Evolutionary conservation across 2,329 filamentous ascomycete genomes (phyloP).

Genomic region (Colletotrichum theobromicola): DNA sequence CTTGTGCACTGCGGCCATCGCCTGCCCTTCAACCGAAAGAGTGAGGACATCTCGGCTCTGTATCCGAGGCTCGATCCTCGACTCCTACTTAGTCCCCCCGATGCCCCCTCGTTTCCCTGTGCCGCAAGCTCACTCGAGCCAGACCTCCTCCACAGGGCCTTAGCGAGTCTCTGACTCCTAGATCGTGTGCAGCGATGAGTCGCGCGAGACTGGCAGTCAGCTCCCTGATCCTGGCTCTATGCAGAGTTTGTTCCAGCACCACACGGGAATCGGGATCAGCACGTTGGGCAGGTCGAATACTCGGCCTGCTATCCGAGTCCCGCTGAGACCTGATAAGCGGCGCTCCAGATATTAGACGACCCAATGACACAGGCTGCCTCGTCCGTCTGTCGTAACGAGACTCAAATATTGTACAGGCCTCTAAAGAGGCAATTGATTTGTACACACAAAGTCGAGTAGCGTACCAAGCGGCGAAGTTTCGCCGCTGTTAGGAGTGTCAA

Average conservation of each 20-base stretch:
- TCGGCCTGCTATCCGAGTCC: constrained; percentile 12
- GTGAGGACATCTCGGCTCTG: not conserved
- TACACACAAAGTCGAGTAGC: not conserved
- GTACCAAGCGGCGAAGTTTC: not conserved
- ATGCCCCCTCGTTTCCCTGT: not conserved
- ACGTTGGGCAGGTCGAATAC: constrained; percentile 2
- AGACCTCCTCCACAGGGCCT: not conserved
- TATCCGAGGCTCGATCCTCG: not conserved
- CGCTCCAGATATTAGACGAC: constrained; percentile 1
- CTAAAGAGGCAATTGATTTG: not conserved
- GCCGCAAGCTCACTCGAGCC: not conserved
- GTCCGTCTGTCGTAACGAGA: not conserved
- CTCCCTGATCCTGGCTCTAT: constrained; percentile 9
- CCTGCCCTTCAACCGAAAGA: not conserved
- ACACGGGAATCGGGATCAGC: constrained; percentile 1
- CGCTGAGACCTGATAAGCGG: constrained; percentile 16
- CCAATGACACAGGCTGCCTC: not conserved
- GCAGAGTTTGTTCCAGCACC: constrained; percentile 4
- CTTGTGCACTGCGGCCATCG: not conserved
- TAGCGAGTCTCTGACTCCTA: constrained; percentile 10
- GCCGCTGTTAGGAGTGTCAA: not conserved
- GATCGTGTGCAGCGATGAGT: constrained; percentile 5
- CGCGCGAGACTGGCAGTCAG: not conserved
- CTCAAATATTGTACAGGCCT: not conserved
- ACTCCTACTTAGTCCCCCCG: not conserved